Base-by-base conservation (phyloP, 2,329 filamentous ascomycete genomes). In the Alternaria consortialis region DNA sequence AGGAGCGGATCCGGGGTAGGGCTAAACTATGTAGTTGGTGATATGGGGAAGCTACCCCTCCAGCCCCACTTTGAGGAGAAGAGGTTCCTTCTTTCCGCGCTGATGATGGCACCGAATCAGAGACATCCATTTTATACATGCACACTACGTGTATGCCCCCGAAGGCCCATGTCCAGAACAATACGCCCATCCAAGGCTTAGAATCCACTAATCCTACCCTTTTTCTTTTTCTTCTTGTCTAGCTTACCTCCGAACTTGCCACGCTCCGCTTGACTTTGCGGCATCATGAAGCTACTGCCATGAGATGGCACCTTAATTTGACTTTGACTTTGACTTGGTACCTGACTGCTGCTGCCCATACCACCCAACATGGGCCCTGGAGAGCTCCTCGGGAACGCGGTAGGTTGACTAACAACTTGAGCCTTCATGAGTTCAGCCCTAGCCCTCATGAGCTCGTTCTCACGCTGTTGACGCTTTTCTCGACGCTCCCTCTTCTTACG, bases 401-500 rank as follows among this genome's bases (percentile, higher is more conserved):
- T 17, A 11, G 70, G 61, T 54, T 76, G 74, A 40, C 67, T 75
- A 34, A 58, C 65, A 44, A 57, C 43, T 27, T 65, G 67, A 15
- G 62, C 53, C 37, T 56, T 69, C 46, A 67, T 58, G n/a, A 71
- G 36, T 37, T 75, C 65, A 46, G 57, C 40, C 29, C 65, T 68
- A 13, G 63, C 55, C 39, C 56, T 69, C 46, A 68, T 58, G 15
- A 71, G 36, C 40, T 75, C 77, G 55, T 74, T 66, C 53, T 84
- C 80, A 7, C 78, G 74, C 20, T 74, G 73, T 65, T 83, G 80
- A 13, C 79, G 72, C 53, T 73, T 78, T 5, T 80, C 70, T n/a
- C 77, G 74, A 15, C 77, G 70, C 61, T 82, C 79, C n/a, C 76
- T 77, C 50, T 72, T 77, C 40, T 74, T 72, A n/a, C 77, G 74